Conservation (phyloP, 768 basidiomycete species). For the Pulveroboletus ravenelii region DNA sequence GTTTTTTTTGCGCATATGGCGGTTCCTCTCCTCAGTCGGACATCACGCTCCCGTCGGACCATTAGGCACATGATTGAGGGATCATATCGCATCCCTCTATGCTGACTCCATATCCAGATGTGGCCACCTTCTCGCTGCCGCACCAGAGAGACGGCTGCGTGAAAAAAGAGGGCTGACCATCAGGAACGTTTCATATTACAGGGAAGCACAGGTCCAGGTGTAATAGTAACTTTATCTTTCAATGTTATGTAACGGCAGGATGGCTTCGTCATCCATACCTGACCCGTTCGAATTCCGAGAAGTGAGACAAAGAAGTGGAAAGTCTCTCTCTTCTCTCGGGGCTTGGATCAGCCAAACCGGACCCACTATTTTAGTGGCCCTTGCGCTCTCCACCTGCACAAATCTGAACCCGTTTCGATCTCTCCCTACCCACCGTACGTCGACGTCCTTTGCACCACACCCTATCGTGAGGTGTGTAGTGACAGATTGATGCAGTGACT, state of each 20-base stretch:
- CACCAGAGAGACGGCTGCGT: not conserved
- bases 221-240: constrained; percentile 25
- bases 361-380: constrained; percentile 15
- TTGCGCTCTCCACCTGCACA: not conserved
- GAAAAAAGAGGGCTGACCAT: constrained; percentile 4
- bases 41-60: no score
- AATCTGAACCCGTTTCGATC: no score
- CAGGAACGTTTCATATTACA: constrained; percentile 11
- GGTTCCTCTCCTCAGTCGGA: not conserved
- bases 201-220: constrained; percentile 18
- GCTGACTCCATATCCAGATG: not conserved
- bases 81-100: not conserved
- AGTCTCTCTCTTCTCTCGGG: constrained; percentile 16
- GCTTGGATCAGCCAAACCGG: not conserved
- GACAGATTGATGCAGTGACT: not conserved
- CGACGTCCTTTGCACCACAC: constrained; percentile 2
- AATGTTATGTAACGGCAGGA: constrained; percentile 22
- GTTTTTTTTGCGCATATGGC: no score
- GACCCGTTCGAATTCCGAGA: constrained; percentile 13
- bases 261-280: constrained; percentile 5
- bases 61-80: no score
- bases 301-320: constrained; percentile 20
- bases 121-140: not conserved
- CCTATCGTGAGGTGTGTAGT: constrained; percentile 8
- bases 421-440: not conserved